These are phyloP conservation scores for Candida albicans DNA, from an alignment of 1,139 yeast species.

Conservation along the genomic window DNA sequence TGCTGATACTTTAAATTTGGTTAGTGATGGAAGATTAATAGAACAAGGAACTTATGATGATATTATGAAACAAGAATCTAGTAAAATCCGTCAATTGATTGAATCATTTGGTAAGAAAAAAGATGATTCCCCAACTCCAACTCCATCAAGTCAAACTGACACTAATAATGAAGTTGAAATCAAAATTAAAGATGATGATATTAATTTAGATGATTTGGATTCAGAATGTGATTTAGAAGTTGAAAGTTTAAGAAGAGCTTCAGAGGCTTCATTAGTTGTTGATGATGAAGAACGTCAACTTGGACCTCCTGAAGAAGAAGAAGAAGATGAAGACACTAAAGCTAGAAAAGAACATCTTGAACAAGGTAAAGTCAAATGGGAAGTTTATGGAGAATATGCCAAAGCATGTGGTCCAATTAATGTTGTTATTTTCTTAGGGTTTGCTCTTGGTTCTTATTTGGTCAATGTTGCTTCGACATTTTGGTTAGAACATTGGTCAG, in stretches of 20 bases:
- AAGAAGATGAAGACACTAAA: conserved; percentile 44
- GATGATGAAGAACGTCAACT: conserved; percentile 27
- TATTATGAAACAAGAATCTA: conserved; percentile 51
- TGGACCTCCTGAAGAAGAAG: conserved; percentile 30
- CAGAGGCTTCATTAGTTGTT: conserved; percentile 54
- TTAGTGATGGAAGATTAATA: conserved; percentile 71
- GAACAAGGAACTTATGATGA: conserved; percentile 76
- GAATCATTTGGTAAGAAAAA: conserved; percentile 70
- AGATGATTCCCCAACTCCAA: conserved; percentile 16
- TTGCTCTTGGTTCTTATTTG: conserved; percentile 56
- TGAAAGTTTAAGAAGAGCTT: conserved; percentile 67
- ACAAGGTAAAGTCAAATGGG: conserved; percentile 94
- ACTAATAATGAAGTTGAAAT: conserved; percentile 10
- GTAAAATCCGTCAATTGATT: conserved; percentile 63
- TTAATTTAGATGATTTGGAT: conserved; percentile 27
- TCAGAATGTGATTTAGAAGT: conserved; percentile 34
- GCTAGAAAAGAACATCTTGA: conserved; percentile 74
- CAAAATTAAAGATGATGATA: conserved; percentile 14
- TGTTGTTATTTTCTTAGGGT: conserved; percentile 55
- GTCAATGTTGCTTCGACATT: conserved; percentile 59
- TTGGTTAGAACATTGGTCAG: conserved; percentile 98
- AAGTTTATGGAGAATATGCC: conserved; percentile 79
- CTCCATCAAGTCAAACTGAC: conserved; percentile 8
- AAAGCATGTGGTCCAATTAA: conserved; percentile 80
- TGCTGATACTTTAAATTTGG: conserved; percentile 72